phyloP scores from a whole-genome alignment of 2,329 filamentous ascomycete species.

The Xylariaceae sp. region DNA sequence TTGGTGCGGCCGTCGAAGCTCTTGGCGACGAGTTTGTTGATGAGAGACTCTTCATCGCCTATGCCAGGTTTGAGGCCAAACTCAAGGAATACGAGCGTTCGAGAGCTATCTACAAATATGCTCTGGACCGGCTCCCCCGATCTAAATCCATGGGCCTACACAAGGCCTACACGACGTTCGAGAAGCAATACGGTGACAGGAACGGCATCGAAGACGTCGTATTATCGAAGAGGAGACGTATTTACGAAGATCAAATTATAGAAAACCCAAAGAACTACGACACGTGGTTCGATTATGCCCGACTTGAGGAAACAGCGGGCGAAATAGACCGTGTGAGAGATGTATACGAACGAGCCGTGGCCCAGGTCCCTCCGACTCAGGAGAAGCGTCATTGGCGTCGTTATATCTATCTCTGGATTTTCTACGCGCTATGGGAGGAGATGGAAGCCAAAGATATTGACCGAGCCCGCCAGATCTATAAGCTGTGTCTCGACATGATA shows the following conservation, averaged over 20 bases:
- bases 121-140: slow-evolving; percentile 82
- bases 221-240: slow-evolving; percentile 82
- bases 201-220: slow-evolving; percentile 95
- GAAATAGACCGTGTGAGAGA: slow-evolving; percentile 82
- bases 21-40: slow-evolving; percentile 94
- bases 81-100: slow-evolving; percentile 93
- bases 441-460: slow-evolving; percentile 72
- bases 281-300: slow-evolving; percentile 91
- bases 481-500: slow-evolving; percentile 78
- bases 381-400: slow-evolving; percentile 96
- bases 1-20: slow-evolving; percentile 79
- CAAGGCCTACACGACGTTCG: slow-evolving; percentile 93
- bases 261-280: slow-evolving; percentile 97
- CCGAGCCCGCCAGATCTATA: slow-evolving; percentile 83
- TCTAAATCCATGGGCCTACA: slow-evolving; percentile 81
- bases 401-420: slow-evolving; percentile 97
- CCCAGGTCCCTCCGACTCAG: slow-evolving; percentile 88
- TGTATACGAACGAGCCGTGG: slow-evolving; percentile 91
- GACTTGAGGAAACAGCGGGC: slow-evolving; percentile 79
- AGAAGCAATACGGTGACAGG: slow-evolving; percentile 93
- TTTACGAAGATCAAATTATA: slow-evolving; percentile 91
- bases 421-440: slow-evolving; percentile 95
- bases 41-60: slow-evolving; percentile 90
- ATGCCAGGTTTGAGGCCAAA: slow-evolving; percentile 91
- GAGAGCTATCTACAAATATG: slow-evolving; percentile 94